Conservation (phyloP, 2,329 filamentous ascomycete species). For the Ceratocystis cubensis region DNA sequence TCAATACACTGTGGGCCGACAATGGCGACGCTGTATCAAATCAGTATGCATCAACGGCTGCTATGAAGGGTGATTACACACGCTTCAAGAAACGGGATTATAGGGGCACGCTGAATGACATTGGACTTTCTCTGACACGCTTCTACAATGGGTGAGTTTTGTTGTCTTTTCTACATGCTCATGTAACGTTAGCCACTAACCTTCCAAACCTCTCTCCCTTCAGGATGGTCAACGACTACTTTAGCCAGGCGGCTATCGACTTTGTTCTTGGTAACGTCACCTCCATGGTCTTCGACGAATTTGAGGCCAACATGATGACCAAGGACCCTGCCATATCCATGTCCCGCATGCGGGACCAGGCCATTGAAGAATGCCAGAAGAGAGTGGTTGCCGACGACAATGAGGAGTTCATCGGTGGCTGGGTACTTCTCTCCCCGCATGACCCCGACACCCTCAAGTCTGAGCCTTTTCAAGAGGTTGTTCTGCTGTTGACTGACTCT, state of each 20-base stretch:
- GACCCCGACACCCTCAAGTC: constrained; percentile 58
- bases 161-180: neutral
- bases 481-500: constrained; percentile 72
- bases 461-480: constrained; percentile 72
- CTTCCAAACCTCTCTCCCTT: constrained; percentile 23
- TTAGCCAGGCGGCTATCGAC: constrained; percentile 88
- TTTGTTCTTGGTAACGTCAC: constrained; percentile 84
- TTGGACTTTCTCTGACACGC: constrained; percentile 73
- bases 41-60: constrained; percentile 90
- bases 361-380: constrained; percentile 77
- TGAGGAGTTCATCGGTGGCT: constrained; percentile 79
- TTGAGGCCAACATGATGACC: constrained; percentile 85
- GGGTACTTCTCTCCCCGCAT: constrained; percentile 72
- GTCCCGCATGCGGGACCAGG: constrained; percentile 69
- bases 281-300: constrained; percentile 78
- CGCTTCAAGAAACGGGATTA: constrained; percentile 83
- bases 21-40: constrained; percentile 93
- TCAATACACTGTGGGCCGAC: constrained; percentile 93
- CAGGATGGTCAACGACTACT: constrained; percentile 96
- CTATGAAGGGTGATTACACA: constrained; percentile 94
- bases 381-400: constrained; percentile 72
- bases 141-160: constrained; percentile 52
- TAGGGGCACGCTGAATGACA: constrained; percentile 78
- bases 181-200: constrained; percentile 1
- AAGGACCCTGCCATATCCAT: constrained; percentile 85